Evolutionary conservation across 371 early-diverging fungal genomes (phyloP), one percentile per base, ranked within the genome.

Genomic region (Furculomyces boomerangus): DNA sequence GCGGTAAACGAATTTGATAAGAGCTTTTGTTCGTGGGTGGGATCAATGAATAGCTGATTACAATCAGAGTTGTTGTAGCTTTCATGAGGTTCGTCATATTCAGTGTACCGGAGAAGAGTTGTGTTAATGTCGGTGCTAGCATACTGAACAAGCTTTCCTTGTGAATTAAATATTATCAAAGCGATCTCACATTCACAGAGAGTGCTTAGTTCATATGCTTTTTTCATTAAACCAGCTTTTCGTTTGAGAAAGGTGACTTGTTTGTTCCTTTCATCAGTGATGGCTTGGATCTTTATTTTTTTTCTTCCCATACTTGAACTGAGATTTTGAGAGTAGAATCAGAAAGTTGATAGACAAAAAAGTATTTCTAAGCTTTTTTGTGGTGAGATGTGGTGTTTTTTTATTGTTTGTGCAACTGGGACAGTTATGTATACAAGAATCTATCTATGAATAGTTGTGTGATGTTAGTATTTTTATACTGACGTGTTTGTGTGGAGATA

Each of bases 181-280:
- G 87, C 93, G 43, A 99, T 87, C 67, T 99, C 93, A 66, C 94
- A 90, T 63, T 89, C 90, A 73, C 98, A 98, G 28, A 98, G 77
- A 2, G 93, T 88, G 59, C 84, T 84, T 31, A 99, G 81, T 70
- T 98, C 99, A 70, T 90, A 93, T 2, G 98, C 97, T 70, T 99
- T 99, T 73, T 98, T 98, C 88, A 99, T 92, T 48, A 99, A 74
- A 18, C 99, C 99, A 56, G 84, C 81, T 73, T 98, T 98, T 60
- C 99, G 80, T 68, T 99, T 98, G 53, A 87, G 76, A 72, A 98
- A 99, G 7, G 98, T 95, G 37, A 94, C 94, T 75, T 92, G 91
- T 49, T 90, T 77, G 74, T 89, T 93, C 50, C 93, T 81, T 63
- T 93, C 93, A 60, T 92, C 93, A 60, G 75, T 70, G 61, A 99